Conservation (phyloP, 306 rosid genomes). For the Prunus mume region DNA sequence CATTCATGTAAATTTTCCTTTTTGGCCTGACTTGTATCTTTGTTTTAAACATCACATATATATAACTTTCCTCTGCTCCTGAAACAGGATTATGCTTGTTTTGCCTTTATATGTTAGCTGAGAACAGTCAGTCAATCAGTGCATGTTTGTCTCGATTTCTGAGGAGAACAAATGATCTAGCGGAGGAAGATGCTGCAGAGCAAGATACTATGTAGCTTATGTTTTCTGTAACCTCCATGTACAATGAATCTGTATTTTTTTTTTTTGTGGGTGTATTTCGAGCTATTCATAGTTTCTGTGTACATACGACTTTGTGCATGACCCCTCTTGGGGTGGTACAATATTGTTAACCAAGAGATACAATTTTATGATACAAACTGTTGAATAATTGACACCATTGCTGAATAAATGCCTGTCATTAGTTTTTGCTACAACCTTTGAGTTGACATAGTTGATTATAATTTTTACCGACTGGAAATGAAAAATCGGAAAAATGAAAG, state of each 20-base stretch:
- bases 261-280: neutral
- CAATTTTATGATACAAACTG: neutral
- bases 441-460: neutral
- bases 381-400: neutral
- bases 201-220: slow-evolving; percentile 47
- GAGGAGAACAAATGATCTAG: slow-evolving; percentile 51
- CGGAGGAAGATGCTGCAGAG: slow-evolving; percentile 37
- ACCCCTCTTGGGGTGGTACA: neutral
- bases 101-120: slow-evolving; percentile 71
- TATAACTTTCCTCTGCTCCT: slow-evolving; percentile 12
- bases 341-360: too few relatives aligned
- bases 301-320: neutral
- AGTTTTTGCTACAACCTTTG: neutral
- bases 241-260: neutral
- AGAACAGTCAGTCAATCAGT: slow-evolving; percentile 50
- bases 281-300: neutral
- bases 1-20: neutral
- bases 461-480: neutral
- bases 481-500: neutral
- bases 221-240: slow-evolving; percentile 17
- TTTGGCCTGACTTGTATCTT: neutral
- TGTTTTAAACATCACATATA: neutral
- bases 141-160: slow-evolving; percentile 41
- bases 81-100: slow-evolving; percentile 77
- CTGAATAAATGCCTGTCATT: neutral